Percentiles rank a stretch among this genome's conserved stretches.
Conservation (phyloP, 176 grass and related monocot genomes). For the Neostapfia colusana region DNA sequence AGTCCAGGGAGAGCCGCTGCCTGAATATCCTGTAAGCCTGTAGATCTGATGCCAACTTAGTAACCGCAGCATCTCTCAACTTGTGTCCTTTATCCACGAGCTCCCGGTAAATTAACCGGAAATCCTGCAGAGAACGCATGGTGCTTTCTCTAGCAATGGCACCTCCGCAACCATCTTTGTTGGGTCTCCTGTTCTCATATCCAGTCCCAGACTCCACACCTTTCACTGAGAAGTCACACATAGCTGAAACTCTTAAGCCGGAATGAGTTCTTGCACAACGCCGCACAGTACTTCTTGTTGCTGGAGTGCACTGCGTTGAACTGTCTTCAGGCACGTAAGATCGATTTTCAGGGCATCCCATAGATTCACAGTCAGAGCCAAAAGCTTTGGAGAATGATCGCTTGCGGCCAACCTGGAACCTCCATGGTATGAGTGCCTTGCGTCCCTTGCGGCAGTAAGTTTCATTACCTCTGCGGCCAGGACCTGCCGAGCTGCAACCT, state of each 20-base stretch:
- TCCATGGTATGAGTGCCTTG: conserved; percentile 66
- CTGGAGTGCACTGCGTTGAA: conserved; percentile 33
- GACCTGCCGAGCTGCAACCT: conserved; percentile 25
- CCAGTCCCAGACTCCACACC: conserved; percentile 1
- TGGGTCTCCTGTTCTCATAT: conserved; percentile 38
- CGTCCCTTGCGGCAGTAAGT: conserved; percentile 35
- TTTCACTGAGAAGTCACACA: conserved; percentile 35
- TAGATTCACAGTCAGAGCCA: conserved; percentile 7
- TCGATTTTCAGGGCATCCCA: background rate
- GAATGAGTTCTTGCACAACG: conserved; percentile 52
- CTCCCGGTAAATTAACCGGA: conserved; percentile 58
- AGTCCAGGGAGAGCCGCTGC: conserved; percentile 36
- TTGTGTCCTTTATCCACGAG: conserved; percentile 47
- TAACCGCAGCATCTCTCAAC: conserved; percentile 15
- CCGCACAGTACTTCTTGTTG: conserved; percentile 46
- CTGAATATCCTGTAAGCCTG: conserved; percentile 68
- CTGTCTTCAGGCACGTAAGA: conserved; percentile 4
- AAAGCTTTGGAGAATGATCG: conserved; percentile 56
- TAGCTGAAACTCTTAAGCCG: conserved; percentile 57
- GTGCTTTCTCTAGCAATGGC: conserved; percentile 37
- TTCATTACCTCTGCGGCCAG: background rate
- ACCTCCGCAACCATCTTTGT: conserved; percentile 17
- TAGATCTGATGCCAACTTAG: conserved; percentile 32
- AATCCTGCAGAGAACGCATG: conserved; percentile 45
- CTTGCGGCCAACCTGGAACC: conserved; percentile 65